Evolutionary conservation across 208 protist genomes (phyloP), one percentile per base, ranked within the genome.

Genomic region (Trypanosoma rangeli): DNA sequence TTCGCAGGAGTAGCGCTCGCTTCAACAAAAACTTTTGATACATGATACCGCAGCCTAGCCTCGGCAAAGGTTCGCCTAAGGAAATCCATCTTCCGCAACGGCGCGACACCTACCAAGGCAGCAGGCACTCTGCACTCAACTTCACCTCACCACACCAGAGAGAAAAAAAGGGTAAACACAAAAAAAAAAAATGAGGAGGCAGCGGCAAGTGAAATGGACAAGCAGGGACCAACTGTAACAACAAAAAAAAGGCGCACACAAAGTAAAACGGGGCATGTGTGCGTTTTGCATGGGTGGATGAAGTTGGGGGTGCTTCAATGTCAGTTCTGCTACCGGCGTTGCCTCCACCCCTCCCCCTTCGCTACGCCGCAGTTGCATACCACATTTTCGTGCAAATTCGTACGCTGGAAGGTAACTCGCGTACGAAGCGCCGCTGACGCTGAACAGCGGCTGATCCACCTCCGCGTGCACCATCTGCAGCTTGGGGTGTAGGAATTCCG

Each of bases 401-500:
- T 95, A 93, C 7, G 59, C 48, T 57, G 67, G 49, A 20, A 75
- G 62, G 22, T 54, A 54, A 35, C 28, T 55, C 28, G 76, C 79
- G 49, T 85, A 70, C 3, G 61, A 13, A 10, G 80, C 72, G 8
- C 70, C 63, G 18, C 61, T 48, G 13, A 74, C 67, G 22, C 73
- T 76, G 15, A 67, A 84, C 5, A 95, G 52, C 28, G 82, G 67
- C 69, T 93, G 86, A 33, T 76, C 72, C 54, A 82, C 80, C 20
- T 63, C 57, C 8, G 82, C 75, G 13, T 62, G 42, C 28, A 78
- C 0, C 31, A 56, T 73, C 3, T 42, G 72, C 48, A 57, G 61
- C 31, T 83, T 82, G 2, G 90, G 87, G 61, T 93, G 74, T 12
- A 91, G 67, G 28, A 81, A 70, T 58, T 93, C 90, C 5, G 90